These are phyloP conservation scores for Fusarium sp. DNA, from an alignment of 2,329 filamentous ascomycete genomes.

Conservation along the genomic window DNA sequence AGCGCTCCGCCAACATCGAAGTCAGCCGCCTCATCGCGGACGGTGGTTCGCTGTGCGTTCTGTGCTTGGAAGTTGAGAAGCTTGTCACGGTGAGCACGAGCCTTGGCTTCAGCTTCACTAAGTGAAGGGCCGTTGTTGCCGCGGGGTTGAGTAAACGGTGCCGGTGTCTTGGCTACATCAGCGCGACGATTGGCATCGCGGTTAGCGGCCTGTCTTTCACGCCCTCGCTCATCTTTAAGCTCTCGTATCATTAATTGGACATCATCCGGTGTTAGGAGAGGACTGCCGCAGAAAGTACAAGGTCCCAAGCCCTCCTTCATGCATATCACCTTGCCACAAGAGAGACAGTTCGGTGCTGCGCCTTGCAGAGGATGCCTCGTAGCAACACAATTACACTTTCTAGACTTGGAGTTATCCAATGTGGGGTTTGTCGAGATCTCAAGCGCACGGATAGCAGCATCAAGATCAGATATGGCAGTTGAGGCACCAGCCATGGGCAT, in stretches of 20 bases:
- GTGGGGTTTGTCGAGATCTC: conserved; percentile 93
- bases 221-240: conserved; percentile 85
- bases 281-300: conserved; percentile 87
- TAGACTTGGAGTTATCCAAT: conserved; percentile 64
- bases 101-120: conserved; percentile 72
- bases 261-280: conserved; percentile 77
- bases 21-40: conserved; percentile 83
- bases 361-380: conserved; percentile 86
- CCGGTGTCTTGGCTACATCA: conserved; percentile 71
- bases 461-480: conserved; percentile 75
- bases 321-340: conserved; percentile 95
- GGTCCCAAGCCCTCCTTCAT: conserved; percentile 93
- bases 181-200: conserved; percentile 75
- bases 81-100: conserved; percentile 82
- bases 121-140: conserved; percentile 52
- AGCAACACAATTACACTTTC: conserved; percentile 89
- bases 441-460: conserved; percentile 86
- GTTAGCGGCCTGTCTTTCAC: conserved; percentile 86
- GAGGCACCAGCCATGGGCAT: conserved; percentile 85
- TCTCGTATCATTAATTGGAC: conserved; percentile 88
- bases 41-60: conserved; percentile 84
- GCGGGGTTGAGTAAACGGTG: conserved; percentile 67
- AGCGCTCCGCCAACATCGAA: conserved; percentile 65
- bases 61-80: conserved; percentile 86
- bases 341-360: conserved; percentile 93